A percentile compares a stretch with the other conserved stretches of the same genome.
phyloP scores from a whole-genome alignment of 495 filamentous ascomycete genomes.

The Penicillium diatomitis region DNA sequence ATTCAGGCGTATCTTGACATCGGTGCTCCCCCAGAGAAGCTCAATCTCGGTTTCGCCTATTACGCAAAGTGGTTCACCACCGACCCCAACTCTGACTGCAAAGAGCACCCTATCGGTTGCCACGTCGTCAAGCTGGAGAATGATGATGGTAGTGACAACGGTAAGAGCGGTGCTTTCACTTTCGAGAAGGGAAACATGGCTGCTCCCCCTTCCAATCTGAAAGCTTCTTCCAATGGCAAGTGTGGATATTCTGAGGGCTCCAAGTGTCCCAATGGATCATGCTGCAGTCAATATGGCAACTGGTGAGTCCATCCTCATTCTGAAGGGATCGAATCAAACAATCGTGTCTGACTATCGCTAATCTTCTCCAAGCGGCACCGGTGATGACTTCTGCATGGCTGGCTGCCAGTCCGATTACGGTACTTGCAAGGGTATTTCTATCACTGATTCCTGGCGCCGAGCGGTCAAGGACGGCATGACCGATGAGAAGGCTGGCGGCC shows the following conservation, averaged over 20 bases:
- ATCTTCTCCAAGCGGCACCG: constrained; percentile 17
- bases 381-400: constrained; percentile 28
- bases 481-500: constrained; percentile 51
- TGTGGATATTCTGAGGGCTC: constrained; percentile 20
- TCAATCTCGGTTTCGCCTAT: constrained; percentile 68
- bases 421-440: constrained; percentile 31
- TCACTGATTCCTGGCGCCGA: constrained; percentile 33
- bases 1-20: constrained; percentile 51
- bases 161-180: constrained; percentile 52
- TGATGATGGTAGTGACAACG: constrained; percentile 53
- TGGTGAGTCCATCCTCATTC: constrained; percentile 17
- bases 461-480: constrained; percentile 47
- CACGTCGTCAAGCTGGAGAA: constrained; percentile 55
- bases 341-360: neutral
- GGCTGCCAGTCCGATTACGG: constrained; percentile 36
- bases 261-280: constrained; percentile 26
- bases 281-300: constrained; percentile 31
- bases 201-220: constrained; percentile 36
- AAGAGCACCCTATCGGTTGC: constrained; percentile 49
- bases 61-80: constrained; percentile 68
- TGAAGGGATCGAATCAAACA: neutral
- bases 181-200: constrained; percentile 41
- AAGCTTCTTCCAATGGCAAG: constrained; percentile 32
- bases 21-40: constrained; percentile 45
- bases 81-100: constrained; percentile 37